These are phyloP conservation scores for Bacidia gigantensis DNA, from an alignment of 495 filamentous ascomycete genomes.

Conservation along the genomic window DNA sequence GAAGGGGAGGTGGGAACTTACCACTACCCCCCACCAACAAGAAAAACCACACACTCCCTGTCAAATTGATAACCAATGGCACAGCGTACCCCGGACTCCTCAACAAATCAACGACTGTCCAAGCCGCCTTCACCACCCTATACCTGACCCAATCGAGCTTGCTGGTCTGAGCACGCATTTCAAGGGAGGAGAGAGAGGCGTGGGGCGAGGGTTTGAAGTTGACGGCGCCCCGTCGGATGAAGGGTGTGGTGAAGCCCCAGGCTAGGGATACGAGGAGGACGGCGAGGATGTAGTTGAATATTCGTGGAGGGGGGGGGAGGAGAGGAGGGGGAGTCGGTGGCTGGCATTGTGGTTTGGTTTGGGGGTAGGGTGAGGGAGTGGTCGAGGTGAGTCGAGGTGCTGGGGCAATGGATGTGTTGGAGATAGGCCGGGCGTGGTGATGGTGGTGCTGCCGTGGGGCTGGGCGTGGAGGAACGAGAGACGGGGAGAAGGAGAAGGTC, in stretches of 20 bases:
- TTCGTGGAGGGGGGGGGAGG: slow-evolving; percentile 34
- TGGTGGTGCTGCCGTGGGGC: no score
- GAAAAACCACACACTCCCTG: slow-evolving; percentile 96
- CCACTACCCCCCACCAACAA: slow-evolving; percentile 67
- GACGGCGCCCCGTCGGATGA: slow-evolving; percentile 45
- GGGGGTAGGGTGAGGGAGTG: not conserved
- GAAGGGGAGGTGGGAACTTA: slow-evolving; percentile 63
- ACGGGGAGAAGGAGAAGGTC: no score
- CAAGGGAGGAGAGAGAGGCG: slow-evolving; percentile 13
- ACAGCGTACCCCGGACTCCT: slow-evolving; percentile 76
- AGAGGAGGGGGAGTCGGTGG: slow-evolving; percentile 15
- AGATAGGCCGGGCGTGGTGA: no score
- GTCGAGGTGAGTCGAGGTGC: not conserved
- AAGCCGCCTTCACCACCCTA: not conserved
- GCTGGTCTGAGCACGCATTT: slow-evolving; percentile 7
- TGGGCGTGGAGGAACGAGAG: no score
- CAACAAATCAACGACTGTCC: not conserved
- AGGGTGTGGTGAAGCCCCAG: slow-evolving; percentile 57
- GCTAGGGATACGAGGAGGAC: slow-evolving; percentile 86
- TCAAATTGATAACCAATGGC: slow-evolving; percentile 78
- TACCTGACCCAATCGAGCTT: slow-evolving; percentile 13
- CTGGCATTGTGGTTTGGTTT: slow-evolving; percentile 5
- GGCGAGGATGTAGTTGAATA: slow-evolving; percentile 68
- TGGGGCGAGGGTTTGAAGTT: slow-evolving; percentile 36
- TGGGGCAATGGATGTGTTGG: no score